Evolutionary conservation across 192 early-diverging fungal species (phyloP).

Genomic region (Entophlyctis helioformis): DNA sequence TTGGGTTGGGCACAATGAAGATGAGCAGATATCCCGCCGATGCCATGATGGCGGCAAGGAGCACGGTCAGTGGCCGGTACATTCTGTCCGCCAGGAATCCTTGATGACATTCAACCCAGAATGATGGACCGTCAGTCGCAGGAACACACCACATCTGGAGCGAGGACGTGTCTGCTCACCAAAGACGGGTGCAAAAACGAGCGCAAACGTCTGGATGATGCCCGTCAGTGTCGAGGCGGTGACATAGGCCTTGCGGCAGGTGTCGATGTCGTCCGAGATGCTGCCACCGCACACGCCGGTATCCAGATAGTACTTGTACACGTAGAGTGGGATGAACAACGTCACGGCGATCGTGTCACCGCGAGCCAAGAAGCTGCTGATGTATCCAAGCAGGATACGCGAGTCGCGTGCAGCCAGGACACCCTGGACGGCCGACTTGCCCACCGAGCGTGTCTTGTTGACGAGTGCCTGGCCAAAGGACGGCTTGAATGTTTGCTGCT

Average conservation of each 20-base stretch:
- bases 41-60: constrained; percentile 33
- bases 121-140: too few species aligned
- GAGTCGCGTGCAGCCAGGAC: constrained; percentile 47
- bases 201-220: constrained; percentile 49
- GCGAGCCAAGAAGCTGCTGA: constrained; percentile 55
- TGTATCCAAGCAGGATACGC: constrained; percentile 46
- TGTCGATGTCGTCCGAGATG: constrained; percentile 1
- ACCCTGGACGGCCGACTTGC: constrained; percentile 37
- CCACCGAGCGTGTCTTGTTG: too few species aligned
- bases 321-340: constrained; percentile 52
- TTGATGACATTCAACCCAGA: constrained; percentile 1
- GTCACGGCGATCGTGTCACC: constrained; percentile 63
- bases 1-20: constrained; percentile 32
- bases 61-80: constrained; percentile 21
- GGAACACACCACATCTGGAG: constrained; percentile 9
- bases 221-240: constrained; percentile 32
- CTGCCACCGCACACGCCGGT: constrained; percentile 32
- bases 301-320: constrained; percentile 45
- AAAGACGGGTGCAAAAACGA: constrained; percentile 51
- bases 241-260: constrained; percentile 28
- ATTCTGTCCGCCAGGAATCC: constrained; percentile 18
- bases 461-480: too few species aligned
- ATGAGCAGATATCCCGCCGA: constrained; percentile 36
- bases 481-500: too few species aligned
- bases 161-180: constrained; percentile 12